phyloP scores from a whole-genome alignment of 768 basidiomycete genomes.

The Kwoniella dendrophila region DNA sequence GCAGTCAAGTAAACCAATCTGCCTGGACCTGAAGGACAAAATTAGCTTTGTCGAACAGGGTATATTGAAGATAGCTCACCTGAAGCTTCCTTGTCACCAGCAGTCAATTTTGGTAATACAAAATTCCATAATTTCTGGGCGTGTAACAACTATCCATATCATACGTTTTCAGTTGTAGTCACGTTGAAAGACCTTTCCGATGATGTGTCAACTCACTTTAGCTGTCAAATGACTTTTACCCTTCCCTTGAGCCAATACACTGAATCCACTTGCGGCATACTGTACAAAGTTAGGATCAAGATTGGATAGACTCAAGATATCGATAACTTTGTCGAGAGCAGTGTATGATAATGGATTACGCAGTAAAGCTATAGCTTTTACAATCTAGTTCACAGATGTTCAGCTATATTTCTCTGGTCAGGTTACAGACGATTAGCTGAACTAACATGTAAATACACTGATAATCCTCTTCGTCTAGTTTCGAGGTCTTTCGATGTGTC shows the following conservation, averaged over 20 bases:
- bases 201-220: constrained; percentile 62
- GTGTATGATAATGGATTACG: constrained; percentile 65
- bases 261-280: constrained; percentile 76
- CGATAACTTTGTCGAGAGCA: constrained; percentile 69
- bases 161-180: neutral
- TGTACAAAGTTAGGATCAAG: constrained; percentile 66
- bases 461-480: constrained; percentile 34
- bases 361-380: constrained; percentile 76
- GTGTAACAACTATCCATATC: constrained; percentile 54
- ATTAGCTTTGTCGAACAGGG: neutral
- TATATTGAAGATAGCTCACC: constrained; percentile 58
- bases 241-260: constrained; percentile 63
- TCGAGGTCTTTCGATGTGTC: constrained; percentile 41
- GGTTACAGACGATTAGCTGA: neutral
- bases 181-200: neutral
- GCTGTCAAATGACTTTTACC: constrained; percentile 75
- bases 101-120: constrained; percentile 74
- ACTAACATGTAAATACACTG: constrained; percentile 42
- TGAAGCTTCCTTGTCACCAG: constrained; percentile 64
- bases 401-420: neutral
- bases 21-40: constrained; percentile 20
- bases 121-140: constrained; percentile 65
- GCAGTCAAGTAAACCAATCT: constrained; percentile 78
- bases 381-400: constrained; percentile 63
- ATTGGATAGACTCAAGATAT: constrained; percentile 61